Conservation (phyloP, 441 rosid genomes). For the Eruca vesicaria region DNA sequence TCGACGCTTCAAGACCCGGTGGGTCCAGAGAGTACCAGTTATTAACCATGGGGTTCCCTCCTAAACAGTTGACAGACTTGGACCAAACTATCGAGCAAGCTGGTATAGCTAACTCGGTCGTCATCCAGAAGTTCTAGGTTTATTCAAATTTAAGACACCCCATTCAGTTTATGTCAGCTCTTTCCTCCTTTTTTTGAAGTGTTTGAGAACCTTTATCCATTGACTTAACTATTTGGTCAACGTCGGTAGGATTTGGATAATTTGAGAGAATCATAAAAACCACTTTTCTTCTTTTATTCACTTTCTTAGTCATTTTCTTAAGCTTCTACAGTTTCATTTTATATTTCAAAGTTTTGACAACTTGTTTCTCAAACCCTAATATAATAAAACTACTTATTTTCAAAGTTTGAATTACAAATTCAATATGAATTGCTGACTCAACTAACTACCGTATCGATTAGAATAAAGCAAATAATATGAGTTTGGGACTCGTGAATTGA, state of each 20-base stretch:
- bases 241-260: conserved; percentile 9
- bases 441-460: not conserved
- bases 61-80: conserved; percentile 52
- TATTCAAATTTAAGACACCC: not conserved
- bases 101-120: conserved; percentile 64
- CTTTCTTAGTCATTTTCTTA: not conserved
- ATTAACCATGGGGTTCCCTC: conserved; percentile 75
- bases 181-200: not conserved
- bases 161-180: not conserved
- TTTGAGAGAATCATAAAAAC: conserved; percentile 10
- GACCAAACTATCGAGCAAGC: conserved; percentile 65
- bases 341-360: not conserved
- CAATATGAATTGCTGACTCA: not conserved
- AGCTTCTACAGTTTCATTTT: not conserved
- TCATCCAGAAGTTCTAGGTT: conserved; percentile 63
- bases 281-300: not conserved
- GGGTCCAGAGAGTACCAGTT: conserved; percentile 54
- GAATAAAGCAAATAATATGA: not conserved
- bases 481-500: conserved; percentile 19
- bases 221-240: conserved; percentile 15
- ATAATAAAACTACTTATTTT: too few species aligned
- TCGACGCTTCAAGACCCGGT: conserved; percentile 59
- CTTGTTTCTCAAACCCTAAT: not conserved
- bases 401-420: not conserved
- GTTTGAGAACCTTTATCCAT: conserved; percentile 11